Evolutionary conservation across 2,329 filamentous ascomycete species (phyloP).

Genomic region (Cladobotryum protrusum): DNA sequence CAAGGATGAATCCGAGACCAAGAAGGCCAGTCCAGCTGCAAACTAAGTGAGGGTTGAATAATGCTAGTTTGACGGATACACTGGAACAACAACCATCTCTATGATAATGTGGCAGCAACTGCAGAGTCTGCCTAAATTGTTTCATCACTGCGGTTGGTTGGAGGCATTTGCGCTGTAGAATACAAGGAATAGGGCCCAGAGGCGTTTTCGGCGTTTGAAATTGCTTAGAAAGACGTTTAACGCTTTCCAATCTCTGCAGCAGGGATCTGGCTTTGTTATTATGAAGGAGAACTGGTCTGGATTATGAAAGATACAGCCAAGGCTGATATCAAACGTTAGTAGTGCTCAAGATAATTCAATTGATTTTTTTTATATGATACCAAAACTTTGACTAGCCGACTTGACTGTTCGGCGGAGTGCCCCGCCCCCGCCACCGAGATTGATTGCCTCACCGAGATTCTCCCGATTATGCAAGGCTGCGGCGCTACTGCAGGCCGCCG

Average conservation of each 20-base stretch:
- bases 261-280: not conserved
- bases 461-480: constrained; percentile 8
- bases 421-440: constrained; percentile 3
- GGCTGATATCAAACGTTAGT: not conserved
- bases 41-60: not conserved
- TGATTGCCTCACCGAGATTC: constrained; percentile 7
- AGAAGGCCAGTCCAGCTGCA: constrained; percentile 10
- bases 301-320: not conserved
- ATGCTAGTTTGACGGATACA: no score
- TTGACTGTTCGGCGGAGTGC: not conserved
- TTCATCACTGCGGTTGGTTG: not conserved
- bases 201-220: constrained; percentile 16
- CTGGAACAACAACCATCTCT: no score
- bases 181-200: constrained; percentile 1
- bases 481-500: not conserved
- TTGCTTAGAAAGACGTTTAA: constrained; percentile 3
- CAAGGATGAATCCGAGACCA: constrained; percentile 22
- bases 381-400: no score
- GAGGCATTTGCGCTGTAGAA: constrained; percentile 3
- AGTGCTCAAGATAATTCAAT: not conserved
- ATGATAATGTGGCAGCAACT: no score
- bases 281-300: not conserved
- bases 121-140: not conserved
- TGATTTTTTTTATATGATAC: not conserved
- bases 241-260: not conserved